A percentile compares a stretch with the other conserved stretches of the same genome.
Conservation (phyloP, 176 grass and related monocot genomes). For the Guadua angustifolia region DNA sequence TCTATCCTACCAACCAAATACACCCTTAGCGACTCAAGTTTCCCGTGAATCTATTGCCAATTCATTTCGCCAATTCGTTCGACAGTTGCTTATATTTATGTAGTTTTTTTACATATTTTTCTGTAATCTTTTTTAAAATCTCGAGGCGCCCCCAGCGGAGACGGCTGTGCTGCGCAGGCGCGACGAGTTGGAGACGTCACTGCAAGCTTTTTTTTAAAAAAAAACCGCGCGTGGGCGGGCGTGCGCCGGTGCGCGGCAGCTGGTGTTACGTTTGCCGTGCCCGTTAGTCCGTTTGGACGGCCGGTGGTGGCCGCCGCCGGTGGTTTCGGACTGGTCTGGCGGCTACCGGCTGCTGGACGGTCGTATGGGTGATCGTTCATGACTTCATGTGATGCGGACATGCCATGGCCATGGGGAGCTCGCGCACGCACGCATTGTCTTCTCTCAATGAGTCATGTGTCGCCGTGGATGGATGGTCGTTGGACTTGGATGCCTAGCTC, state of each 20-base stretch:
- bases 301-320: background rate
- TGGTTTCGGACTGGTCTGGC: background rate
- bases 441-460: background rate
- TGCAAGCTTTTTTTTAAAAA: background rate
- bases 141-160: too few relatives aligned
- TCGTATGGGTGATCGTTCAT: background rate
- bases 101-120: too few relatives aligned
- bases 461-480: background rate
- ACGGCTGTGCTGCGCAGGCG: too few relatives aligned
- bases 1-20: too few relatives aligned
- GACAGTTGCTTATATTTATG: too few relatives aligned
- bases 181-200: background rate
- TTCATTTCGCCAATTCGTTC: too few relatives aligned
- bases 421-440: background rate
- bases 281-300: background rate
- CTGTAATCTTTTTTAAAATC: too few relatives aligned
- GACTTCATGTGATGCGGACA: background rate
- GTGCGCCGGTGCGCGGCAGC: background rate
- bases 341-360: slow-evolving; percentile 4
- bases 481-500: background rate
- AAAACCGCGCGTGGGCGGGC: background rate
- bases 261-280: too few relatives aligned
- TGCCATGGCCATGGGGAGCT: background rate
- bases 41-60: too few relatives aligned
- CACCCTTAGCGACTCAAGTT: too few relatives aligned